phyloP scores from a whole-genome alignment of 192 early-diverging fungal genomes.

The Podila horticola region DNA sequence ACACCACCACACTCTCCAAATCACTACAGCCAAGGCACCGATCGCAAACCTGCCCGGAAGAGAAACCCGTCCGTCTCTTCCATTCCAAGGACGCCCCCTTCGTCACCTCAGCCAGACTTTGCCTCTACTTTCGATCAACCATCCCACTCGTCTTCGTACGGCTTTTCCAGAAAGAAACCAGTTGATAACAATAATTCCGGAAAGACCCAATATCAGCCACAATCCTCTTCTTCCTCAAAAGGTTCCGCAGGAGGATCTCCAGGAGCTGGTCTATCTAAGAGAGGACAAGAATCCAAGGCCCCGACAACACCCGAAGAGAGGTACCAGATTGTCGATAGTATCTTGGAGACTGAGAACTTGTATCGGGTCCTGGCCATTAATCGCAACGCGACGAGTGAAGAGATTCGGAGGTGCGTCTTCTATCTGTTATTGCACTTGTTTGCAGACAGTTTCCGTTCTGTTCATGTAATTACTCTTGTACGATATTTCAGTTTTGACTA shows the following conservation, averaged over 20 bases:
- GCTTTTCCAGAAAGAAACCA: constrained; percentile 36
- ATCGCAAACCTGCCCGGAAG: constrained; percentile 25
- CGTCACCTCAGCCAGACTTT: constrained; percentile 28
- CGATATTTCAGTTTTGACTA: background rate
- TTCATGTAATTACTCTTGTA: background rate
- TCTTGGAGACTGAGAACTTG: constrained; percentile 58
- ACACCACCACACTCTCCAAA: constrained; percentile 46
- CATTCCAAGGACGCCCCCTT: constrained; percentile 40
- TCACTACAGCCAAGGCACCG: constrained; percentile 30
- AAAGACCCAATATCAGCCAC: constrained; percentile 2
- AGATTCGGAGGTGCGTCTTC: constrained; percentile 53
- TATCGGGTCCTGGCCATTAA: constrained; percentile 60
- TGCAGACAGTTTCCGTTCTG: background rate
- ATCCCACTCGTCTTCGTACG: constrained; percentile 10
- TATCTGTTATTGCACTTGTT: background rate
- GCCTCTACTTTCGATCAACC: constrained; percentile 5
- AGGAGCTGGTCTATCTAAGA: background rate
- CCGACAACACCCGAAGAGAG: constrained; percentile 39
- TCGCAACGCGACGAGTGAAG: constrained; percentile 52
- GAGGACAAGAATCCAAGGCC: constrained; percentile 9
- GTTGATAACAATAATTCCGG: constrained; percentile 5
- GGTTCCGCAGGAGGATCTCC: background rate
- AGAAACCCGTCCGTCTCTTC: constrained; percentile 34
- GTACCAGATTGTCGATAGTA: constrained; percentile 60
- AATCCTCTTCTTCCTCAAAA: background rate